A percentile compares a stretch with the other conserved stretches of the same genome.
Conservation (phyloP, 257 asterid genomes). For the Solanum tarijense region DNA sequence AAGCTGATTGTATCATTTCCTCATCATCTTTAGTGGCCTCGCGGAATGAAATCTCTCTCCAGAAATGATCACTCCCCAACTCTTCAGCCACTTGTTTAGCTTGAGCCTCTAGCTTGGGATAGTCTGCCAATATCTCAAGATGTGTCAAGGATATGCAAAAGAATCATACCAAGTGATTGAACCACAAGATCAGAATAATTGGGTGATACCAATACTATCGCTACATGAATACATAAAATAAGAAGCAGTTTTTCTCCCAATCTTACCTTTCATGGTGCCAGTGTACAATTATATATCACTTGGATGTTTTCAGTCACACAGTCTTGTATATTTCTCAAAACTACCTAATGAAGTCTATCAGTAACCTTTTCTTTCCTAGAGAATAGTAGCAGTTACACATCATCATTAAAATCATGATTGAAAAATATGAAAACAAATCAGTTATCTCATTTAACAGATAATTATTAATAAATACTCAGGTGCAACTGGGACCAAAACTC, state of each 20-base stretch:
- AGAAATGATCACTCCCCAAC: constrained; percentile 30
- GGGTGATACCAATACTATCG: background rate
- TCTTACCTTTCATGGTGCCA: background rate
- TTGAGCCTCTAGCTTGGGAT: constrained; percentile 68
- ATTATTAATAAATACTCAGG: background rate
- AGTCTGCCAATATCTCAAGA: constrained; percentile 44
- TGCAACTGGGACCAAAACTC: background rate
- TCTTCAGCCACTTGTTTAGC: constrained; percentile 78
- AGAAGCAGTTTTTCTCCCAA: background rate
- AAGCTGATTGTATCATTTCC: constrained; percentile 53
- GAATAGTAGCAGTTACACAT: background rate
- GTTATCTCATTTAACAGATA: background rate
- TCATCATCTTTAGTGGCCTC: constrained; percentile 63
- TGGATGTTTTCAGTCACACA: background rate
- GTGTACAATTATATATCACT: background rate
- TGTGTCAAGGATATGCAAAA: background rate
- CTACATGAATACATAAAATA: background rate
- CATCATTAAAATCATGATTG: background rate
- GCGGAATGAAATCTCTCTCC: constrained; percentile 57
- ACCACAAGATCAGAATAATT: background rate
- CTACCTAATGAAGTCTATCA: background rate
- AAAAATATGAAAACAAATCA: background rate
- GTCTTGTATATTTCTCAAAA: background rate
- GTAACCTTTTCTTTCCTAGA: background rate
- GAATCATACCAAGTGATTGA: background rate